phyloP scores from a whole-genome alignment of 768 basidiomycete genomes.

The Gymnopilus junonius region DNA sequence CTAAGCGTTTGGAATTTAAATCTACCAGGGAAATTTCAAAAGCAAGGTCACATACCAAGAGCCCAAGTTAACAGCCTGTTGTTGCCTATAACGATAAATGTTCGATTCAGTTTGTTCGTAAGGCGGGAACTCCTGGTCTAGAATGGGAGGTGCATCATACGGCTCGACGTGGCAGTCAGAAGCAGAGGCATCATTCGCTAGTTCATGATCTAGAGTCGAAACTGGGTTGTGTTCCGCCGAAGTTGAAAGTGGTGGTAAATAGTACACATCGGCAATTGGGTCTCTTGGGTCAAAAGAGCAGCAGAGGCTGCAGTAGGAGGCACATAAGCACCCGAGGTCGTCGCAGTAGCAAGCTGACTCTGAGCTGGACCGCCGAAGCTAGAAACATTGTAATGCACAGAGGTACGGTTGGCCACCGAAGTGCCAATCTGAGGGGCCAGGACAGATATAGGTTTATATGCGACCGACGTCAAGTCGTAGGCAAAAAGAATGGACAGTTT shows the following conservation, averaged over 20 bases:
- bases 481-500: constrained; percentile 19
- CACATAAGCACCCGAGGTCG: too few species aligned
- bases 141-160: constrained; percentile 32
- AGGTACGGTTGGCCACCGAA: neutral
- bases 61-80: constrained; percentile 67
- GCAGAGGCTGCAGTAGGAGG: neutral
- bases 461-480: constrained; percentile 23
- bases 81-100: constrained; percentile 64
- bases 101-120: constrained; percentile 53
- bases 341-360: neutral
- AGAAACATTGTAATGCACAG: neutral
- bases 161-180: constrained; percentile 28
- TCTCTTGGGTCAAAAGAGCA: neutral
- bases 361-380: neutral
- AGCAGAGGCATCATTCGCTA: neutral
- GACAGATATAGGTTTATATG: constrained; percentile 23
- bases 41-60: constrained; percentile 48
- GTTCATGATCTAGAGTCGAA: neutral
- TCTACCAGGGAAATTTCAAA: neutral
- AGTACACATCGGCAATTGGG: neutral
- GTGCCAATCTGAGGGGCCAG: neutral
- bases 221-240: neutral
- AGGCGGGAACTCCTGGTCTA: constrained; percentile 44
- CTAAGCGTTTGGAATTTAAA: constrained; percentile 30
- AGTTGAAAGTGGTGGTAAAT: neutral